Evolutionary conservation across 169 alveolate genomes (phyloP), one percentile per base, ranked within the genome.

Genomic region (Plasmodium vivax): DNA sequence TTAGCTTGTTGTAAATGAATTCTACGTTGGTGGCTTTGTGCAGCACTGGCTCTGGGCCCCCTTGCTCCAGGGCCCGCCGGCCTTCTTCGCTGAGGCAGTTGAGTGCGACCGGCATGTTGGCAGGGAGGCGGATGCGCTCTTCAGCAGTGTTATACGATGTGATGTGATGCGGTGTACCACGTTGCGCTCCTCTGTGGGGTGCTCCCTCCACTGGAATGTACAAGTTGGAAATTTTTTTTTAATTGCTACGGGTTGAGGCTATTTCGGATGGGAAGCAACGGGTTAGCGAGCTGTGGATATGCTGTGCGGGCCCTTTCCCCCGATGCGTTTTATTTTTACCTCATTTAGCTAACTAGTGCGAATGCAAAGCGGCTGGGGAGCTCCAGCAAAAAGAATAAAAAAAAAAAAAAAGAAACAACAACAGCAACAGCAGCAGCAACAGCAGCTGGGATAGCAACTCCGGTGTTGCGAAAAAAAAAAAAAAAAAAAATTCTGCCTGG

Each of bases 81-180:
- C 84, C 93, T 73, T 92, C 93, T 36, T 90, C 91, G 19, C 30
- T 90, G 12, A 90, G 38, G 73, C 91, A 41, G 34, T 90, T 90
- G n/a, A 90, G 36, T 38, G 82, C 82, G 32, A 81, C 47, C 27
- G 94, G 84, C 94, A 90, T 90, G 43, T 80, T 34, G 27, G 32
- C 23, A 27, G 9, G 5, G 2, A 0, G 30, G 58, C 12, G 58
- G 58, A n/a, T 9, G 12, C 58, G 6, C 58, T 47, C n/a, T 47
- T 12, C 9, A 8, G 45, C 6, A 38, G 45, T 36, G 6, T 36
- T 23, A 3, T 3, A 7, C 9, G 8, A 5, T 36, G 81, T 51
- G 30, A 23, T 68, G 19, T 54, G 16, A 4, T 47, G 58, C 12
- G 58, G n/a, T 47, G 58, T 47, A 47, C 58, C n/a, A 47, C 58